Evolutionary conservation across 1,139 yeast genomes (phyloP).

Genomic region (Blastobotrys ciferrii): DNA sequence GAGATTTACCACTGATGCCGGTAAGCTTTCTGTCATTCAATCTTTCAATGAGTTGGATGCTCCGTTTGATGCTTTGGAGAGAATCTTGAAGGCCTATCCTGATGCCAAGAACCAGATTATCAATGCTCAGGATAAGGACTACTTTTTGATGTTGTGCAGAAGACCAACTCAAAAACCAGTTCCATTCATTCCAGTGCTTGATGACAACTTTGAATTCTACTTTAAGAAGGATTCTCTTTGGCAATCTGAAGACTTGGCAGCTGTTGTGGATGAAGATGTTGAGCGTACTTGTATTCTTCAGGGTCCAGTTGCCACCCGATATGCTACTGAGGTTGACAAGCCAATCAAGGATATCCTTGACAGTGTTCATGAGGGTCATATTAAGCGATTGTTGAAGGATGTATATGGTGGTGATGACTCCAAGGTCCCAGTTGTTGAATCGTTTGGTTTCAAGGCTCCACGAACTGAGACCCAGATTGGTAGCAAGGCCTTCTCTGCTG

Average conservation of each 20-base stretch:
- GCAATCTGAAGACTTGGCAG: conserved; percentile 97
- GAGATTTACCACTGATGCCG: conserved; percentile 66
- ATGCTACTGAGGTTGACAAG: conserved; percentile 80
- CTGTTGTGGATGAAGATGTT: conserved; percentile 94
- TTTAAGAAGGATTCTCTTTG: conserved; percentile 98
- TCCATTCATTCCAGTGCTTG: conserved; percentile 94
- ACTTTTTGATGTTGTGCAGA: conserved; percentile 79
- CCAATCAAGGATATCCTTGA: conserved; percentile 92
- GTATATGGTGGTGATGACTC: conserved; percentile 68
- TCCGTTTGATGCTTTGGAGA: conserved; percentile 61
- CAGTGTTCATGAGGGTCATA: conserved; percentile 86
- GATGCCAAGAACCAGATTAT: conserved; percentile 76
- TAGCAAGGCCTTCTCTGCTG: conserved; percentile 33
- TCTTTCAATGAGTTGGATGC: conserved; percentile 62
- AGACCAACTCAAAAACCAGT: conserved; percentile 93
- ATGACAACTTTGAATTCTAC: conserved; percentile 90
- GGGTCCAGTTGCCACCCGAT: conserved; percentile 98
- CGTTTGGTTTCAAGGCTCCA: conserved; percentile 67
- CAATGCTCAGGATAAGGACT: conserved; percentile 94
- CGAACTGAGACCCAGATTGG: conserved; percentile 39
- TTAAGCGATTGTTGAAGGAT: conserved; percentile 64
- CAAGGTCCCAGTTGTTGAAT: conserved; percentile 81
- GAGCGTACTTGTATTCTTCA: conserved; percentile 97
- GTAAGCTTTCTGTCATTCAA: conserved; percentile 65
- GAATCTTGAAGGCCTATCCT: conserved; percentile 66